Evolutionary conservation across 352 stramenopile species (phyloP).

Genomic region (Phytophthora idaei): DNA sequence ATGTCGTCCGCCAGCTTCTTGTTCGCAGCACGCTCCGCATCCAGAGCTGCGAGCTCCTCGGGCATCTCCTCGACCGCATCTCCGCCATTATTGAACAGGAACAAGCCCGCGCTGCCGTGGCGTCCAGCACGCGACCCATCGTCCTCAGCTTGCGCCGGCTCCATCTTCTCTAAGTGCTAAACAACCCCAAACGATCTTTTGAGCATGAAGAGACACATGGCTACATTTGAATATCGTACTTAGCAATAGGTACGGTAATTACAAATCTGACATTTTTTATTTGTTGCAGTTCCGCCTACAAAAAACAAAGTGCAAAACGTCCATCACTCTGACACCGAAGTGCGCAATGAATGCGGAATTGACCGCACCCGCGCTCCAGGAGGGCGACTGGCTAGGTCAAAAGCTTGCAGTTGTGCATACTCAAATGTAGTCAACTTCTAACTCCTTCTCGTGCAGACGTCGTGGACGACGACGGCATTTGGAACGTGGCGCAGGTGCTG

Average conservation of each 20-base stretch:
- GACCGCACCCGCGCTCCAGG: conserved; percentile 7
- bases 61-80: conserved; percentile 42
- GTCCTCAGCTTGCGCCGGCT: not conserved
- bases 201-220: conserved; percentile 27
- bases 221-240: conserved; percentile 9
- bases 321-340: conserved; percentile 9
- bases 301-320: not conserved
- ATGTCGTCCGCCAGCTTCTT: conserved; percentile 61
- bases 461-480: conserved; percentile 60
- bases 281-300: no score
- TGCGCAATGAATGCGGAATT: conserved; percentile 14
- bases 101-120: conserved; percentile 54
- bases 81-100: conserved; percentile 55
- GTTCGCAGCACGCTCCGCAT: conserved; percentile 51
- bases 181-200: conserved; percentile 14
- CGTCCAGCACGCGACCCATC: conserved; percentile 23
- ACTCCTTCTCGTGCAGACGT: conserved; percentile 43
- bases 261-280: not conserved
- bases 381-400: conserved; percentile 56
- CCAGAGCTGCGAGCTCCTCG: conserved; percentile 42
- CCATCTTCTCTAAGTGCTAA: conserved; percentile 15
- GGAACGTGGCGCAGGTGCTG: conserved; percentile 65
- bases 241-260: not conserved
- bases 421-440: conserved; percentile 1
- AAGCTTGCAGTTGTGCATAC: conserved; percentile 15